phyloP scores from a whole-genome alignment of 352 stramenopile species.

The Pythium grandisporangium region DNA sequence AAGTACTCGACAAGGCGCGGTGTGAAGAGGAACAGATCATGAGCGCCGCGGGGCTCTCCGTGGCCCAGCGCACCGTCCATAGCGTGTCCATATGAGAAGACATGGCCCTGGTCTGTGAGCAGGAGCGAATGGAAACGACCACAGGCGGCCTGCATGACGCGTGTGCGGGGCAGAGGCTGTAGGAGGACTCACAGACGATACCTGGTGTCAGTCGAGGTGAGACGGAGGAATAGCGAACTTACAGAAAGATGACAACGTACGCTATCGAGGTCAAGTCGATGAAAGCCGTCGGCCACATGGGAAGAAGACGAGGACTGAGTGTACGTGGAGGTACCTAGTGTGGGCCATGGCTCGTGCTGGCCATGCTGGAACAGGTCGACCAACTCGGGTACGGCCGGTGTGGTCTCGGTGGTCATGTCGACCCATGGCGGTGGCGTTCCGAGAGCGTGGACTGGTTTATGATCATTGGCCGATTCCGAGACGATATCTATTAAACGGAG shows the following conservation, averaged over 20 bases:
- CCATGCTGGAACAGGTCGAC: background rate
- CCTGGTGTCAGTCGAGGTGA: too few relatives aligned
- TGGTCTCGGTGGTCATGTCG: too few relatives aligned
- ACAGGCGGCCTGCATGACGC: constrained; percentile 45
- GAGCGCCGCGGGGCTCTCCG: constrained; percentile 1
- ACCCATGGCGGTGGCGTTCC: too few relatives aligned
- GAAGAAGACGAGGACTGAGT: too few relatives aligned
- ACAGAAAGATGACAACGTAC: constrained; percentile 13
- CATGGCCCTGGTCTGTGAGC: constrained; percentile 48
- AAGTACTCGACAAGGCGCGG: constrained; percentile 45
- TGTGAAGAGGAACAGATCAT: constrained; percentile 14
- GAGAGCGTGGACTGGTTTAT: too few relatives aligned
- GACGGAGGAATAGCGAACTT: too few relatives aligned
- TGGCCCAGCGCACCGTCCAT: constrained; percentile 47
- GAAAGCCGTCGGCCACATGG: constrained; percentile 7
- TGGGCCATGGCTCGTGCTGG: background rate
- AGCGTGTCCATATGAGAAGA: constrained; percentile 43
- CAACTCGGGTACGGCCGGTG: constrained; percentile 1
- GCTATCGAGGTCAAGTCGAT: constrained; percentile 19
- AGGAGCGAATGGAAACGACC: constrained; percentile 52
- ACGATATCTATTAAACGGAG: too few relatives aligned
- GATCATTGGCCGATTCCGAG: too few relatives aligned
- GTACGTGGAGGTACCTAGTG: too few relatives aligned
- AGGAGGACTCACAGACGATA: background rate
- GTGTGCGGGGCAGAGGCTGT: constrained; percentile 46